phyloP scores from a whole-genome alignment of 1,284 basidiomycete genomes.

The Ceratobasidium sp. region DNA sequence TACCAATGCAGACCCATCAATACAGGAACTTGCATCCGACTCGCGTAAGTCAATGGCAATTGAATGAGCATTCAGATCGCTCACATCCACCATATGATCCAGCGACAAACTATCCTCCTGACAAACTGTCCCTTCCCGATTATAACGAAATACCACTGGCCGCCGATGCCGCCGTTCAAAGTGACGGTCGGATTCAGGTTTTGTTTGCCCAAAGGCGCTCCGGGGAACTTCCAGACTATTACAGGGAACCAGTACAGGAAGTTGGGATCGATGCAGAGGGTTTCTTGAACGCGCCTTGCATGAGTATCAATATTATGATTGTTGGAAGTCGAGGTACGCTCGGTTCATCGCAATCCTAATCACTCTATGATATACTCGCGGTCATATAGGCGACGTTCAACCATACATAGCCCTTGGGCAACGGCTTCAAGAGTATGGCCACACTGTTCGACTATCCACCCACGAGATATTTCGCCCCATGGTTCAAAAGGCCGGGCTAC shows the following conservation, averaged over 20 bases:
- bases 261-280: neutral
- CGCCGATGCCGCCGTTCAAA: neutral
- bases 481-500: slow-evolving; percentile 58
- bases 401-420: slow-evolving; percentile 70
- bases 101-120: neutral
- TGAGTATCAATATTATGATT: slow-evolving; percentile 69
- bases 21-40: too few relatives aligned
- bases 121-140: neutral
- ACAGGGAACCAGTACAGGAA: neutral
- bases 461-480: slow-evolving; percentile 67
- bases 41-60: neutral
- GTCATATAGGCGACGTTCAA: slow-evolving; percentile 67
- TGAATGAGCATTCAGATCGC: neutral
- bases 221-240: neutral
- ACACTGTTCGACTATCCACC: slow-evolving; percentile 69
- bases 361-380: neutral
- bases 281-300: slow-evolving; percentile 49
- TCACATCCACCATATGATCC: neutral
- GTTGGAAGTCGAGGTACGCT: slow-evolving; percentile 63
- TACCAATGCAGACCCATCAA: too few relatives aligned
- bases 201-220: neutral
- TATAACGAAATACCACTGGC: neutral
- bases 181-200: slow-evolving; percentile 4
- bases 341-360: neutral
- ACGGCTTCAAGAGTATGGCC: slow-evolving; percentile 59